Evolutionary conservation across 2,329 filamentous ascomycete genomes (phyloP).

Genomic region (Nemania bipapillata): DNA sequence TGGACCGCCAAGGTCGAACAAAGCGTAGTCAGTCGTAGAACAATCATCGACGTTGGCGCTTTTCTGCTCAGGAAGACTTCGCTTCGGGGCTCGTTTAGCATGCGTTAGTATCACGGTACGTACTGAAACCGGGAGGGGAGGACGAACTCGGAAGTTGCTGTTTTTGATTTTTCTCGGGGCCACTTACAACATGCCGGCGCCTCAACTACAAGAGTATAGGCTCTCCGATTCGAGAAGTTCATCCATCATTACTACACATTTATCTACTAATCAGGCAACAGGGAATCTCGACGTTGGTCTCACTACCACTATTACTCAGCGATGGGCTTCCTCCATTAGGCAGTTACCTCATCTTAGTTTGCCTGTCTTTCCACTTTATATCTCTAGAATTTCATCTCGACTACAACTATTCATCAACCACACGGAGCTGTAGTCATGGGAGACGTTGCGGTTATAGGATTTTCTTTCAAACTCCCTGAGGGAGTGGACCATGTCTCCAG

Average conservation of each 20-base stretch:
- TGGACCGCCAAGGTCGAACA: slow-evolving; percentile 6
- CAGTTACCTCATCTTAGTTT: not conserved
- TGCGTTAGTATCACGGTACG: slow-evolving; percentile 10
- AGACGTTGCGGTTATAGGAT: slow-evolving; percentile 52
- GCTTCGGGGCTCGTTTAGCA: not conserved
- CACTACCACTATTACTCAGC: not conserved
- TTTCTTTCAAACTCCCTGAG: slow-evolving; percentile 55
- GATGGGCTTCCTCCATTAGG: not conserved
- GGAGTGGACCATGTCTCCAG: slow-evolving; percentile 47
- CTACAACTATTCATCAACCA: not conserved
- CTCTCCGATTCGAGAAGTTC: not conserved
- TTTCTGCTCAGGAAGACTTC: not conserved
- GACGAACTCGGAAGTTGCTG: slow-evolving; percentile 4
- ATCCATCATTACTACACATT: not conserved
- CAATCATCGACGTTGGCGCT: not conserved
- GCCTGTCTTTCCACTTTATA: not conserved
- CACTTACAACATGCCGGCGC: not conserved
- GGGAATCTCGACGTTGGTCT: too few species aligned
- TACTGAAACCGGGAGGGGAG: slow-evolving; percentile 8
- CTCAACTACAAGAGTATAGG: slow-evolving; percentile 4
- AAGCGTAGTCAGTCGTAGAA: slow-evolving; percentile 17
- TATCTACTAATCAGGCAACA: not conserved
- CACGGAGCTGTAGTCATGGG: slow-evolving; percentile 19
- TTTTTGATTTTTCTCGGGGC: slow-evolving; percentile 7
- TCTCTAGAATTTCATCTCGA: too few species aligned